phyloP scores from a whole-genome alignment of 2,329 filamentous ascomycete species.

The Ceratocystis papillata region DNA sequence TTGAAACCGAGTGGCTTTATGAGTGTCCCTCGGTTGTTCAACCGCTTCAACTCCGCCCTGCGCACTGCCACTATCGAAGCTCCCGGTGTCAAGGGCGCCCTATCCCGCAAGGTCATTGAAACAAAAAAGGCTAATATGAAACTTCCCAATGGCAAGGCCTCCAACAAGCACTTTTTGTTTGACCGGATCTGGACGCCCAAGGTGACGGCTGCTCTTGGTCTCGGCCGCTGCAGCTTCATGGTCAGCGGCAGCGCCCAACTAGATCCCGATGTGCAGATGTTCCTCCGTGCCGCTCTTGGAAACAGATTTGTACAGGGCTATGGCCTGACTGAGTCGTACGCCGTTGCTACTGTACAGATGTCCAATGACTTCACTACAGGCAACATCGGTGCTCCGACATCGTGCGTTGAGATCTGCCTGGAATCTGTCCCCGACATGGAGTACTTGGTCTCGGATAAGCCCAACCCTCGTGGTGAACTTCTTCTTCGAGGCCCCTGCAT shows the following conservation, averaged over 20 bases:
- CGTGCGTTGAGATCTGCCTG: slow-evolving; percentile 63
- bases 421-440: slow-evolving; percentile 89
- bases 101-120: slow-evolving; percentile 68
- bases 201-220: slow-evolving; percentile 68
- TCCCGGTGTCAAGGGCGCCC: slow-evolving; percentile 64
- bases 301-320: slow-evolving; percentile 78
- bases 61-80: slow-evolving; percentile 68
- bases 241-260: slow-evolving; percentile 83
- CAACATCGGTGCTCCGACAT: slow-evolving; percentile 66
- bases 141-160: slow-evolving; percentile 59
- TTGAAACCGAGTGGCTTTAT: slow-evolving; percentile 72
- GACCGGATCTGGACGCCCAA: slow-evolving; percentile 87
- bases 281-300: slow-evolving; percentile 72
- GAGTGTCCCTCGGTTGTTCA: slow-evolving; percentile 85
- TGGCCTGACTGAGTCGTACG: slow-evolving; percentile 88
- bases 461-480: slow-evolving; percentile 80
- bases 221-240: slow-evolving; percentile 63
- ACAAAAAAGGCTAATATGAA: slow-evolving; percentile 72
- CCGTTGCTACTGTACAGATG: slow-evolving; percentile 59
- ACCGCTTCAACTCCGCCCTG: slow-evolving; percentile 77
- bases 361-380: slow-evolving; percentile 61
- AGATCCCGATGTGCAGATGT: slow-evolving; percentile 77
- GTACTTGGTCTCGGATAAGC: slow-evolving; percentile 78
- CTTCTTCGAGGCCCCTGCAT: slow-evolving; percentile 68
- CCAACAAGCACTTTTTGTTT: slow-evolving; percentile 66